Evolutionary conservation across 208 protist species (phyloP), one percentile per base, ranked within the genome.

Genomic region (Lotmaria passim): DNA sequence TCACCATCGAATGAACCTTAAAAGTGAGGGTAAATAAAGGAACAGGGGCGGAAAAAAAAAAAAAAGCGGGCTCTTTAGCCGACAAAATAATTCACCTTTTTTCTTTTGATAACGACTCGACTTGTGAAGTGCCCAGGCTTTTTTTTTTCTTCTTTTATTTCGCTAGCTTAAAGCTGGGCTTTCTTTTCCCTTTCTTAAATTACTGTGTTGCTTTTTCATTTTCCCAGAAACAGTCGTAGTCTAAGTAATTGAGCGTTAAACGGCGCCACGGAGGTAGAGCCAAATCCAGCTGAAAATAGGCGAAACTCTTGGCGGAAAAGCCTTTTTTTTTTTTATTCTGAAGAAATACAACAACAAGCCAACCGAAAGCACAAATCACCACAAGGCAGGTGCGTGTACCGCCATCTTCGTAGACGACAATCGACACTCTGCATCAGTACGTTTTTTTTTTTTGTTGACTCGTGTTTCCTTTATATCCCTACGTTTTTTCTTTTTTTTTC

Each of bases 231-330:
- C 21, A 50, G 0, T 39, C 5, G 3, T 39, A 55, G 44, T 24
- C 3, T 65, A 66, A 26, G 3, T 30, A 66, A 3, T 12, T 36
- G 33, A 52, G 8, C 28, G 8, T 33, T 38, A 68, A 68, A 41
- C 44, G 58, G 58, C 43, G 43, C 58, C 28, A 48, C 30, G 58
- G 58, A 52, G 58, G 30, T 41, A 4, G 58, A 64, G 58, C 58
- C 58, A 51, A 64, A 64, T 64, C 58, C 58, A 64, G 58, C 39
- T 64, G 58, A 64, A 64, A 64, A 64, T 64, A 64, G 58, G 58
- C 58, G 58, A 64, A 39, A 30, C 58, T 64, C 43, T 44, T 52
- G 38, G 58, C 58, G 43, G 30, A 64, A 64, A 52, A n/a, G 6
- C 6, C 14, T 30, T 21, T 61, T 46, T 58, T 61, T 31, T 51